These are phyloP conservation scores for Shiraia bambusicola DNA, from an alignment of 2,329 filamentous ascomycete genomes.

Conservation along the genomic window DNA sequence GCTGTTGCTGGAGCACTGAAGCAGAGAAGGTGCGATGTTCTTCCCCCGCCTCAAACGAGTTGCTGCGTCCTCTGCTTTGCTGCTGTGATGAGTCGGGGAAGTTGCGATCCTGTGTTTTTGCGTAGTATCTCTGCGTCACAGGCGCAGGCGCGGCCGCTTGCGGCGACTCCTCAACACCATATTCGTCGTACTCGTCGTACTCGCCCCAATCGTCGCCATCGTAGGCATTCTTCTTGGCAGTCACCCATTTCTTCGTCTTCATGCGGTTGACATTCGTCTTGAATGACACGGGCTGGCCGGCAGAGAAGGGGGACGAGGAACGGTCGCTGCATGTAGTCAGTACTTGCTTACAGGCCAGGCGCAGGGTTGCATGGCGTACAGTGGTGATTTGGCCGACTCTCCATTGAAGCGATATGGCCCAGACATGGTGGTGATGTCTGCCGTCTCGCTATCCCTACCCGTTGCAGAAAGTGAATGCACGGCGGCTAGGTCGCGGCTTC, in stretches of 20 bases:
- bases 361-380: conserved; percentile 29
- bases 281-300: conserved; percentile 59
- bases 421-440: conserved; percentile 33
- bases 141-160: conserved; percentile 44
- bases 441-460: background rate
- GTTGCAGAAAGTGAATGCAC: background rate
- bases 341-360: background rate
- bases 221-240: conserved; percentile 82
- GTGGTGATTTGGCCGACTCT: conserved; percentile 40
- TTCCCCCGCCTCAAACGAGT: conserved; percentile 59
- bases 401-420: conserved; percentile 45
- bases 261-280: conserved; percentile 83
- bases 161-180: conserved; percentile 53
- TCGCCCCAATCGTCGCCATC: conserved; percentile 93
- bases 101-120: conserved; percentile 39
- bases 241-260: conserved; percentile 94
- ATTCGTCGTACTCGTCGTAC: conserved; percentile 58
- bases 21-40: conserved; percentile 55
- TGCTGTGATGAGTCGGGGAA: conserved; percentile 46
- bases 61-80: conserved; percentile 37
- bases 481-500: conserved; percentile 1
- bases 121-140: conserved; percentile 47
- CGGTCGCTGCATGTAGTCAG: conserved; percentile 31
- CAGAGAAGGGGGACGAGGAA: conserved; percentile 26
- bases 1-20: conserved; percentile 19